Evolutionary conservation across 1,284 basidiomycete genomes (phyloP).

Genomic region (Apiotrichum siamense): DNA sequence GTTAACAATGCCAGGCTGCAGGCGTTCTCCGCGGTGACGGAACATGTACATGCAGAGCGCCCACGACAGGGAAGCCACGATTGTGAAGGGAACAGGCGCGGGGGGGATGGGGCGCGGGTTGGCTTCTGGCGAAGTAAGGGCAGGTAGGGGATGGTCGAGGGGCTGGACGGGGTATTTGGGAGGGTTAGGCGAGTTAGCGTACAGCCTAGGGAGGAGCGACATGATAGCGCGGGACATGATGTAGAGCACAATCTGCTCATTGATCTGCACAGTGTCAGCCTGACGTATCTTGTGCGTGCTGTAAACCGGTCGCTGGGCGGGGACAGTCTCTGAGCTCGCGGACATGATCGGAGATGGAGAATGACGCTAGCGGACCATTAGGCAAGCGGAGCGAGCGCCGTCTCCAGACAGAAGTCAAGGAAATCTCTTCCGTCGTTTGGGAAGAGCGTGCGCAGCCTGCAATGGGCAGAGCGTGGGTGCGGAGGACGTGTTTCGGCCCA

Average conservation of each 20-base stretch:
- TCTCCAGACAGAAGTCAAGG: no score
- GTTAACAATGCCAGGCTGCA: constrained; percentile 81
- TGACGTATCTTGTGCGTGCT: no score
- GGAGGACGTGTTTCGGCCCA: no score
- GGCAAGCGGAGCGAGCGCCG: no score
- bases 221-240: constrained; percentile 82
- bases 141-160: constrained; percentile 36
- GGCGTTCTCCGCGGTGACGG: constrained; percentile 71
- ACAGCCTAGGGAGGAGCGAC: constrained; percentile 70
- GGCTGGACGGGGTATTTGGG: constrained; percentile 35
- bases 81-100: constrained; percentile 70
- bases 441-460: no score
- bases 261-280: no score
- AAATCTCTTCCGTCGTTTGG: no score
- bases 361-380: no score
- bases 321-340: no score
- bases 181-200: constrained; percentile 38
- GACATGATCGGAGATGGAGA: no score
- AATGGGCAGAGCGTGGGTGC: no score
- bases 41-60: constrained; percentile 98
- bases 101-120: constrained; percentile 66
- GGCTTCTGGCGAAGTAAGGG: constrained; percentile 33
- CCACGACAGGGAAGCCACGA: constrained; percentile 88
- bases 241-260: constrained; percentile 99
- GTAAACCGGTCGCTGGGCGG: no score